Percentiles rank a stretch among this genome's conserved stretches.
phyloP scores from a whole-genome alignment of 176 grass and related monocot genomes.

The Saccharum spontaneum region DNA sequence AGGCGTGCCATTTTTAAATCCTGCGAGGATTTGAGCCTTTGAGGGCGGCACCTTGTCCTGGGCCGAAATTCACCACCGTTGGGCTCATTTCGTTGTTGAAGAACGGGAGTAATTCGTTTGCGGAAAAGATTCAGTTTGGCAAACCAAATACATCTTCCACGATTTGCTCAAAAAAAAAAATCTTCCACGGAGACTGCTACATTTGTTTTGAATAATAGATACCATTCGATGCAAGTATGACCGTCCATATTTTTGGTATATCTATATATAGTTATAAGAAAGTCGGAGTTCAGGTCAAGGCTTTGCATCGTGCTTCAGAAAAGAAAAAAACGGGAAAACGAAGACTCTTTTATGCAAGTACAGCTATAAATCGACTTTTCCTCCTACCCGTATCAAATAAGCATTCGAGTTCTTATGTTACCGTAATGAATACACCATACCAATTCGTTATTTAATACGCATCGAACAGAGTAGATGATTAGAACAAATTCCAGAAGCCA shows the following conservation, averaged over 20 bases:
- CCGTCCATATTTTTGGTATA: background rate
- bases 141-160: background rate
- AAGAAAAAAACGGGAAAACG: background rate
- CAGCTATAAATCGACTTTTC: no score
- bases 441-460: background rate
- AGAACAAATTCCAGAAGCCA: conserved; percentile 21
- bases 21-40: background rate
- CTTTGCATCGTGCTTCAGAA: background rate
- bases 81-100: background rate
- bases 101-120: background rate
- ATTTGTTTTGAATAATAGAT: background rate
- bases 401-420: no score
- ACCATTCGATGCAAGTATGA: background rate
- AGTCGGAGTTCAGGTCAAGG: background rate
- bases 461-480: background rate
- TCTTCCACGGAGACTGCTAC: background rate
- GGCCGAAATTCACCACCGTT: background rate
- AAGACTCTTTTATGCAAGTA: no score
- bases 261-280: background rate
- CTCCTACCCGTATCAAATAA: no score
- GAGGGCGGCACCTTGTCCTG: background rate
- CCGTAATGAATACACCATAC: no score
- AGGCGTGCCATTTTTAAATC: background rate
- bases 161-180: no score
- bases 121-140: background rate